Percentiles rank a stretch among this genome's conserved stretches.
Conservation (phyloP, 2,329 filamentous ascomycete species). For the Cryphonectria radicalis region DNA sequence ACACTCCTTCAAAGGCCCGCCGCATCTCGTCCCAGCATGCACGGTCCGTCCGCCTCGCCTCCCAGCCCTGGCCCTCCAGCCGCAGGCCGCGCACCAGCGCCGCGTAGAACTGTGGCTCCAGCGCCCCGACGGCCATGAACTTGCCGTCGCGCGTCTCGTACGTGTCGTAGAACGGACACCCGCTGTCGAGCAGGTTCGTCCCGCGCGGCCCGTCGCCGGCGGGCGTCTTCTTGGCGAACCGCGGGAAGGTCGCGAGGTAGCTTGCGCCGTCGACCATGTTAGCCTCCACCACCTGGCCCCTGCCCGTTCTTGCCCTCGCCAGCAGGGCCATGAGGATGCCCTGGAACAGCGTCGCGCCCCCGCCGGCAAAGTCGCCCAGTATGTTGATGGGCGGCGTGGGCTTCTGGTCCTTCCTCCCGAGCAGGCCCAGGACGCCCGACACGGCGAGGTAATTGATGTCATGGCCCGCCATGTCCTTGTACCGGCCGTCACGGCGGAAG, state of each 20-base stretch:
- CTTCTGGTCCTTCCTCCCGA: constrained; percentile 70
- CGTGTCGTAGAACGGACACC: constrained; percentile 85
- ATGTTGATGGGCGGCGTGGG: constrained; percentile 84
- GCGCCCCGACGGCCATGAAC: constrained; percentile 85
- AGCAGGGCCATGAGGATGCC: constrained; percentile 83
- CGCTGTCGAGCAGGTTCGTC: constrained; percentile 79
- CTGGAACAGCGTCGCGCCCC: constrained; percentile 79
- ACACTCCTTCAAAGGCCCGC: constrained; percentile 62
- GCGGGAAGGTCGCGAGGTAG: constrained; percentile 78
- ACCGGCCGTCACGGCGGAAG: constrained; percentile 85
- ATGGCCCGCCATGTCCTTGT: constrained; percentile 87
- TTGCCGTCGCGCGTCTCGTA: constrained; percentile 81
- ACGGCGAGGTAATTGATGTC: constrained; percentile 97
- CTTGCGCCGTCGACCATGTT: constrained; percentile 94
- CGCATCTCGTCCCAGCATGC: constrained; percentile 71
- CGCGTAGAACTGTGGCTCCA: constrained; percentile 86
- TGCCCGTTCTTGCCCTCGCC: constrained; percentile 63
- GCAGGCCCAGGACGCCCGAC: constrained; percentile 75
- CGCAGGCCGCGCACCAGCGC: constrained; percentile 69
- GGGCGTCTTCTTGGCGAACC: constrained; percentile 66
- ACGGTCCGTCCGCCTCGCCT: constrained; percentile 61
- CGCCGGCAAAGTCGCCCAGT: constrained; percentile 88
- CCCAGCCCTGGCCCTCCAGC: constrained; percentile 56
- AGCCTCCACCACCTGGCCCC: constrained; percentile 87
- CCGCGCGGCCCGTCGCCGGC: constrained; percentile 70